These are phyloP conservation scores for Prunella vulgaris DNA, from an alignment of 257 asterid species.

Conservation along the genomic window DNA sequence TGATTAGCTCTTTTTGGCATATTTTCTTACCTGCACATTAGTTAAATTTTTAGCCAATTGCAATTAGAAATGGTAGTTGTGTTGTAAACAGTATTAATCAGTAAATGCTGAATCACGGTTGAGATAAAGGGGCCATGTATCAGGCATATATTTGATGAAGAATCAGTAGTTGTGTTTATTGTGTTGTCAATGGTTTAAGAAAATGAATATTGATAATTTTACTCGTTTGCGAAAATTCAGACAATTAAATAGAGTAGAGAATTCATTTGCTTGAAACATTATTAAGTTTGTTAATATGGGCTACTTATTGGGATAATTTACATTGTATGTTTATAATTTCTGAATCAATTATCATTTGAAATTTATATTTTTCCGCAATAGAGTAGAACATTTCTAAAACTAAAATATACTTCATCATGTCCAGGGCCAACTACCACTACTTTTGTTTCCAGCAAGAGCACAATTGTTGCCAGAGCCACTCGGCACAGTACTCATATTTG, in stretches of 20 bases:
- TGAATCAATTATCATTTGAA: background rate
- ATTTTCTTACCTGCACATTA: background rate
- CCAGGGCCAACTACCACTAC: conserved; percentile 61
- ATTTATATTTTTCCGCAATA: background rate
- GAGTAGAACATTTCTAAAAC: background rate
- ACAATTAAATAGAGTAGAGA: too few species aligned
- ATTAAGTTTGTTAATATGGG: too few species aligned
- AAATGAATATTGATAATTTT: background rate
- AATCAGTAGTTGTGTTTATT: background rate
- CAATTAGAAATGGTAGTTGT: background rate
- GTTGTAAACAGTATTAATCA: background rate
- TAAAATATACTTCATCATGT: background rate
- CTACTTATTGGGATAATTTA: too few species aligned
- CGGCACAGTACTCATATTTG: conserved; percentile 75
- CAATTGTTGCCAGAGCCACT: conserved; percentile 82
- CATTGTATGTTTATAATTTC: background rate
- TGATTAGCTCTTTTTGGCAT: too few species aligned
- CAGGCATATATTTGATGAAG: background rate
- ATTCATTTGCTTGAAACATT: too few species aligned
- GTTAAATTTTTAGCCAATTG: background rate
- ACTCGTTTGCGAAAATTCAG: background rate
- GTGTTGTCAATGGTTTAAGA: background rate
- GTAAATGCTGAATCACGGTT: background rate
- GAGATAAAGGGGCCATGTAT: background rate
- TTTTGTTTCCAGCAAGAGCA: conserved; percentile 65